These are phyloP conservation scores for Beauveria sp. DNA, from an alignment of 2,329 filamentous ascomycete species.

Conservation along the genomic window DNA sequence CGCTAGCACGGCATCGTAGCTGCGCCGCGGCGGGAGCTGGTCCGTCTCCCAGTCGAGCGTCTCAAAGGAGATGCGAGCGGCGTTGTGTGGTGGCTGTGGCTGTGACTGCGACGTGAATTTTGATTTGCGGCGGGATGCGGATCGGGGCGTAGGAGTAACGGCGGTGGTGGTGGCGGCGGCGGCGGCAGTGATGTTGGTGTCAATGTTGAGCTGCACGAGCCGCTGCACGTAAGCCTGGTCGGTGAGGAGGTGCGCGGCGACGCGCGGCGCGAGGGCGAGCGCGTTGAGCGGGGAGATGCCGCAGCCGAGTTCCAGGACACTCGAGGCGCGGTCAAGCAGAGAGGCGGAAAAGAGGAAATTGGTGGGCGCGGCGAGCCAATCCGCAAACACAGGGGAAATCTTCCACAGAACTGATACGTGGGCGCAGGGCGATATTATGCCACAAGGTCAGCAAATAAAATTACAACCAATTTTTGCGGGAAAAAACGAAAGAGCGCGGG, in stretches of 20 bases:
- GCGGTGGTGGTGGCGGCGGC: background rate
- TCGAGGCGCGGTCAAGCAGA: constrained; percentile 46
- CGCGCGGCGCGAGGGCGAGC: constrained; percentile 53
- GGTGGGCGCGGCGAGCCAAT: constrained; percentile 60
- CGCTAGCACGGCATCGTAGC: constrained; percentile 69
- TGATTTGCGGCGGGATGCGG: background rate
- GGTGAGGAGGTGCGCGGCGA: constrained; percentile 66
- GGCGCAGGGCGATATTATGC: no score
- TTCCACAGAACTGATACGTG: constrained; percentile 69
- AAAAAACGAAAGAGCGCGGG: background rate
- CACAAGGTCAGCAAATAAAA: background rate
- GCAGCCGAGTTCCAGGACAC: constrained; percentile 76
- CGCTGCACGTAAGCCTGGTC: constrained; percentile 82
- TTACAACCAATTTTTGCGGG: background rate
- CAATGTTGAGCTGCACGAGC: constrained; percentile 68
- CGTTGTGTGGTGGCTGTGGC: background rate
- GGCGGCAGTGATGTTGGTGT: constrained; percentile 41
- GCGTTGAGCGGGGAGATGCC: constrained; percentile 78
- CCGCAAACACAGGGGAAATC: constrained; percentile 73
- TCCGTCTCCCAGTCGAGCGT: constrained; percentile 79
- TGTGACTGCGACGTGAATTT: background rate
- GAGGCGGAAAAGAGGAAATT: constrained; percentile 52
- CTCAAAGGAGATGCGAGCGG: constrained; percentile 40
- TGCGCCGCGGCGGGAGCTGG: constrained; percentile 40
- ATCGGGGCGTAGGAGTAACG: background rate